Conservation (phyloP, 2,329 filamentous ascomycete genomes). For the Dactylella cylindrospora region DNA sequence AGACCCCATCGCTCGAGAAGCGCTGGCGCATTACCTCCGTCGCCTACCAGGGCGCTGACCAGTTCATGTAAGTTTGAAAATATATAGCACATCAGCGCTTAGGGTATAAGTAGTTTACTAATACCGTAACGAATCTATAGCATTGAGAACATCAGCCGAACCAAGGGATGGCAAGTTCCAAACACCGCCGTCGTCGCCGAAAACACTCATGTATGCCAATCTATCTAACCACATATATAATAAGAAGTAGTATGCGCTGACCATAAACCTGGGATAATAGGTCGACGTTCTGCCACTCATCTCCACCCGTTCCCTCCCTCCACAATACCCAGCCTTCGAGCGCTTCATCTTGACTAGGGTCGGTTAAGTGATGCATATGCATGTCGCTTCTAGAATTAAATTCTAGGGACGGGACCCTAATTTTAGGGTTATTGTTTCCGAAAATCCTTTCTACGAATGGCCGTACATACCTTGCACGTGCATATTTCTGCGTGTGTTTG, state of each 20-base stretch:
- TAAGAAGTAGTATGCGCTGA: background rate
- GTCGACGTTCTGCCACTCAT: constrained; percentile 21
- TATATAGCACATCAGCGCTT: too few relatives aligned
- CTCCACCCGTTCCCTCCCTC: constrained; percentile 10
- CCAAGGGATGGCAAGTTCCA: constrained; percentile 8
- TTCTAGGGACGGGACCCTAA: too few relatives aligned
- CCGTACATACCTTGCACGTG: too few relatives aligned
- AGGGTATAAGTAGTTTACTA: background rate
- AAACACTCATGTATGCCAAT: constrained; percentile 22
- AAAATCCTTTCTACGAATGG: too few relatives aligned
- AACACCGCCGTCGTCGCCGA: background rate
- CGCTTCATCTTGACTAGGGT: constrained; percentile 27
- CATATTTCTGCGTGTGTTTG: too few relatives aligned
- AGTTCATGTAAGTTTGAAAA: constrained; percentile 15
- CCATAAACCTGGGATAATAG: background rate
- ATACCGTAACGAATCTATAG: background rate
- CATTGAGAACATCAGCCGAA: constrained; percentile 6
- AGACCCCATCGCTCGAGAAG: constrained; percentile 5
- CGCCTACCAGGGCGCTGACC: constrained; percentile 17
- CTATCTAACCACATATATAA: background rate
- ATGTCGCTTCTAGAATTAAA: too few relatives aligned
- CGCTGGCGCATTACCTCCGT: constrained; percentile 33
- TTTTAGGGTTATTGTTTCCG: too few relatives aligned
- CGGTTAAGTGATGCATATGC: too few relatives aligned
- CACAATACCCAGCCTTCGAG: constrained; percentile 18